These are phyloP conservation scores for Apiospora malaysiana DNA, from an alignment of 2,329 filamentous ascomycete species.

Conservation along the genomic window DNA sequence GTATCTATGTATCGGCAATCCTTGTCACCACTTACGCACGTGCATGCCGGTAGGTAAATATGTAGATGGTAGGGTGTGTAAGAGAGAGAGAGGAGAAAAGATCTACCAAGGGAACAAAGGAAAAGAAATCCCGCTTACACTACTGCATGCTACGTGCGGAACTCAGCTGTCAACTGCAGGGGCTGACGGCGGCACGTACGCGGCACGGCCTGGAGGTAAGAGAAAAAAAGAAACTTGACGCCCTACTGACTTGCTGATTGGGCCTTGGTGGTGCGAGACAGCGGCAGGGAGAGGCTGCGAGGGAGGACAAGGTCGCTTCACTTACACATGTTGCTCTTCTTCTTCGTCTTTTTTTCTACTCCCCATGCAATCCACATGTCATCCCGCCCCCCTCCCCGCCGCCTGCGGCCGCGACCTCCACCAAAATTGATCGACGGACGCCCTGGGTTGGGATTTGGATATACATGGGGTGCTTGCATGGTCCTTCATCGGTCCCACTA, in stretches of 20 bases:
- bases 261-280: neutral
- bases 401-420: too few species aligned
- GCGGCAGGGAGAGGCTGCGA: neutral
- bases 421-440: too few species aligned
- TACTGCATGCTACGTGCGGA: constrained; percentile 5
- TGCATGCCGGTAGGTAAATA: neutral
- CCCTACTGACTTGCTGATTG: neutral
- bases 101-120: neutral
- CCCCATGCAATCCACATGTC: neutral
- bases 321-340: neutral
- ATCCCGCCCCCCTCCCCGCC: neutral
- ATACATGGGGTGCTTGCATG: too few species aligned
- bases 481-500: neutral
- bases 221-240: neutral
- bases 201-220: neutral
- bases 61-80: neutral
- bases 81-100: too few species aligned
- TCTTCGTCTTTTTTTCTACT: neutral
- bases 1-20: neutral
- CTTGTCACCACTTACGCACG: neutral
- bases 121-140: neutral
- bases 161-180: constrained; percentile 12
- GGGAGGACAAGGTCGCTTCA: too few species aligned
- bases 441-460: too few species aligned
- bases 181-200: constrained; percentile 12